A percentile compares a stretch with the other conserved stretches of the same genome.
Conservation (phyloP, 352 stramenopile species). For the Pythium angustatum region DNA sequence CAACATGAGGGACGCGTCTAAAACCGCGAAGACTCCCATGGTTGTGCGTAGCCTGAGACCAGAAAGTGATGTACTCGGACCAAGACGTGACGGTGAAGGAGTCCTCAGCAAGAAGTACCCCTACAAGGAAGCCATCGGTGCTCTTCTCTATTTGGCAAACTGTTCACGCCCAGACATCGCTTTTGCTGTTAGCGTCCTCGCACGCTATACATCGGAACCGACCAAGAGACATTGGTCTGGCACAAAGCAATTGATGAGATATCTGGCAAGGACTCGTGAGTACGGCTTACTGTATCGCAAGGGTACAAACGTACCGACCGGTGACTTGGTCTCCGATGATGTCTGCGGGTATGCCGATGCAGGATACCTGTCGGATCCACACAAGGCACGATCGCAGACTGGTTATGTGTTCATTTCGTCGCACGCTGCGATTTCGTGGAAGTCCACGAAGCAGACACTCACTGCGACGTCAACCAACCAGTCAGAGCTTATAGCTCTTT, state of each 20-base stretch:
- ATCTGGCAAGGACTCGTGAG: conserved; percentile 18
- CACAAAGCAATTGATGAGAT: conserved; percentile 21
- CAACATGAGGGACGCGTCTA: conserved; percentile 20
- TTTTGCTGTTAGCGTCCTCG: conserved; percentile 25
- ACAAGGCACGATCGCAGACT: conserved; percentile 24
- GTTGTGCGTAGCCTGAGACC: conserved; percentile 23
- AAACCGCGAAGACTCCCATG: conserved; percentile 23
- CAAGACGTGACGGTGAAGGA: conserved; percentile 23
- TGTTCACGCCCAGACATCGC: conserved; percentile 26
- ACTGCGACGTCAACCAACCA: conserved; percentile 26
- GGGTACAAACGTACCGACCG: not conserved
- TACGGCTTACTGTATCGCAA: conserved; percentile 19
- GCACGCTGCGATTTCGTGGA: conserved; percentile 21
- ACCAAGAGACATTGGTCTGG: conserved; percentile 26
- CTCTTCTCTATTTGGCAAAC: conserved; percentile 22
- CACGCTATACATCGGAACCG: conserved; percentile 24
- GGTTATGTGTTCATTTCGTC: conserved; percentile 30
- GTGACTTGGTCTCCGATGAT: conserved; percentile 21
- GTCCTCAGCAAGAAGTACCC: conserved; percentile 21
- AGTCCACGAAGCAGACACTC: conserved; percentile 22
- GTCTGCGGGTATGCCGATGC: conserved; percentile 23
- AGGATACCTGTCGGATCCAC: conserved; percentile 23
- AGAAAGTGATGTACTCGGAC: conserved; percentile 22
- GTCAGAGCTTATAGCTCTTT: conserved; percentile 23
- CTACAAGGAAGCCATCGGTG: conserved; percentile 24